phyloP scores from a whole-genome alignment of 495 filamentous ascomycete genomes.

The Penicilliopsis zonata region DNA sequence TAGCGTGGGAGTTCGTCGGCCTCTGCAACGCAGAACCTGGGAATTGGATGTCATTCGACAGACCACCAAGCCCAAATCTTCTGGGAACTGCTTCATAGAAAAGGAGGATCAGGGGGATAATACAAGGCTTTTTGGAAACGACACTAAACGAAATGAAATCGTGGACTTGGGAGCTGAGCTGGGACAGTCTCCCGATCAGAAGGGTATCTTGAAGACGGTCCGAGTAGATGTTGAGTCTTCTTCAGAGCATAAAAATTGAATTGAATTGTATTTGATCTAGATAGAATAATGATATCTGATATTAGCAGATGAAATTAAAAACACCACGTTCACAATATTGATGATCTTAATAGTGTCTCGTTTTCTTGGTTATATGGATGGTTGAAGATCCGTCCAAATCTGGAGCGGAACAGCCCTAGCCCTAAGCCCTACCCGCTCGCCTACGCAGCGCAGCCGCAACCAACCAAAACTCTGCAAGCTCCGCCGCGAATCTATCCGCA shows the following conservation, averaged over 20 bases:
- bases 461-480: constrained; percentile 23
- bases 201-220: constrained; percentile 14
- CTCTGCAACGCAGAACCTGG: constrained; percentile 1
- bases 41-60: constrained; percentile 1
- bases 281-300: too few relatives aligned
- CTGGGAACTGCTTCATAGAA: neutral
- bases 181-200: neutral
- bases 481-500: constrained; percentile 24
- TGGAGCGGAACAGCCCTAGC: constrained; percentile 17
- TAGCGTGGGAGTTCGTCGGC: too few relatives aligned
- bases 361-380: neutral
- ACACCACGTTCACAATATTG: too few relatives aligned
- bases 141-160: constrained; percentile 1
- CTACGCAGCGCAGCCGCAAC: constrained; percentile 13
- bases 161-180: neutral
- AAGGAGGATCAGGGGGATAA: constrained; percentile 5
- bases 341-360: too few relatives aligned
- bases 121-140: neutral
- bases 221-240: constrained; percentile 13
- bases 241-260: neutral
- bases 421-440: constrained; percentile 13
- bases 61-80: neutral
- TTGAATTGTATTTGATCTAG: too few relatives aligned
- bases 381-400: neutral
- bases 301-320: too few relatives aligned